Evolutionary conservation across 2,329 filamentous ascomycete species (phyloP).

Genomic region (Trichoderma sp.): DNA sequence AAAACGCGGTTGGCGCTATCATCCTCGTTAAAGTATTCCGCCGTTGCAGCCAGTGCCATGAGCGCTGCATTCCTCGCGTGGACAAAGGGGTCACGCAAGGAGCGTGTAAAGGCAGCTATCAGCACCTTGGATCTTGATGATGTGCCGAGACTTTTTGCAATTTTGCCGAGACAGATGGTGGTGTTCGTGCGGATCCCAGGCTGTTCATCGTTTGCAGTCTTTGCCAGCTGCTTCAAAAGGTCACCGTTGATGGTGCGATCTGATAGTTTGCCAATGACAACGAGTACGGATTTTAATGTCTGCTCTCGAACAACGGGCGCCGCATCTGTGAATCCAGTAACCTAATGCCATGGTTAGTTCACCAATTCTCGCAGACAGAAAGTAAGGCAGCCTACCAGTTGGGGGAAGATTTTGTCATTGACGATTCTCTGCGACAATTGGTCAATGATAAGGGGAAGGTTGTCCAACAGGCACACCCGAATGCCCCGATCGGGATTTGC

Average conservation of each 20-base stretch:
- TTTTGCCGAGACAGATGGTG: slow-evolving; percentile 94
- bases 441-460: slow-evolving; percentile 86
- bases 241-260: slow-evolving; percentile 94
- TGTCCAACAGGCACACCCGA: slow-evolving; percentile 86
- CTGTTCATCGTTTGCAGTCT: slow-evolving; percentile 96
- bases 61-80: slow-evolving; percentile 89
- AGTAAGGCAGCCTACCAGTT: slow-evolving; percentile 58
- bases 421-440: slow-evolving; percentile 82
- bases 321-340: slow-evolving; percentile 90
- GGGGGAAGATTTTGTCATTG: slow-evolving; percentile 95
- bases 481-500: slow-evolving; percentile 88
- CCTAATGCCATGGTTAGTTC: slow-evolving; percentile 45
- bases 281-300: slow-evolving; percentile 89
- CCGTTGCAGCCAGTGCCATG: slow-evolving; percentile 79
- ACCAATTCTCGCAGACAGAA: neutral
- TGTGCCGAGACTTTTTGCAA: slow-evolving; percentile 80
- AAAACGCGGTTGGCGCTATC: slow-evolving; percentile 83
- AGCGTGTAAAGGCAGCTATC: slow-evolving; percentile 85
- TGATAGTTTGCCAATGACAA: slow-evolving; percentile 82
- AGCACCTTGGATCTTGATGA: slow-evolving; percentile 84
- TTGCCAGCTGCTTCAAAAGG: slow-evolving; percentile 82
- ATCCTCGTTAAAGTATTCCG: slow-evolving; percentile 82
- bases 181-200: slow-evolving; percentile 97
- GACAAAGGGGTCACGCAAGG: slow-evolving; percentile 88
- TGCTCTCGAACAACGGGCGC: slow-evolving; percentile 92